Evolutionary conservation across 495 filamentous ascomycete genomes (phyloP), one percentile per base, ranked within the genome.

Genomic region (Hypoxylon lienhwacheense): DNA sequence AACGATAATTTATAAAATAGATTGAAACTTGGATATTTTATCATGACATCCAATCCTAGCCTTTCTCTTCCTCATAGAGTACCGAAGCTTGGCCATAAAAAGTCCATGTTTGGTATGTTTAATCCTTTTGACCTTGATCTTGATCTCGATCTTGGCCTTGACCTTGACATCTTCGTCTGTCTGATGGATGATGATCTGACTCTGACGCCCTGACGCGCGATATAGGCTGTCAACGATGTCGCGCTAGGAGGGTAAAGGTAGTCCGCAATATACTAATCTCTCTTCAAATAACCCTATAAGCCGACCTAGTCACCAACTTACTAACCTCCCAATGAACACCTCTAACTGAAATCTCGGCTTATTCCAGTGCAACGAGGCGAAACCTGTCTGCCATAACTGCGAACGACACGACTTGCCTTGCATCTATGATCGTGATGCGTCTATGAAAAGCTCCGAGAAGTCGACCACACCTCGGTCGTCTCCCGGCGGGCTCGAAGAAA

Each of bases 321-420:
- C 4, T 17, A 32, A 35, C 3, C 2, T 14, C 17, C 4, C 12
- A 12, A 45, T 26, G 29, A 45, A 45, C 28, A 45, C n/a, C n/a
- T n/a, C n/a, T n/a, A n/a, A n/a, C n/a, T n/a, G n/a, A 12, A 11
- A 32, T 20, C 19, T 20, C 24, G 7, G 3, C 16, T 4, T 34
- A 14, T 22, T 34, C 12, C 39, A 75, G 70, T 76, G 73, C 29
- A 66, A 76, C 39, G 73, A 76, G 42, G 55, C 55, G 40, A 64
- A 70, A n/a, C 73, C 73, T 7, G 37, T 64, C 0, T 76, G 73
- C 35, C 55, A 66, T 44, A 64, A 62, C 40, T 76, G 73, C 47
- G 50, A 55, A 6, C 66, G 72, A 4, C 66, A 73, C 52, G 53
- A 61, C 5, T 29, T 72, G 3, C 53, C 62, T 3, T 76, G 73